Percentiles rank a stretch among this genome's conserved stretches.
Conservation (phyloP, 768 basidiomycete species). For the Hygrocybe coccinea region DNA sequence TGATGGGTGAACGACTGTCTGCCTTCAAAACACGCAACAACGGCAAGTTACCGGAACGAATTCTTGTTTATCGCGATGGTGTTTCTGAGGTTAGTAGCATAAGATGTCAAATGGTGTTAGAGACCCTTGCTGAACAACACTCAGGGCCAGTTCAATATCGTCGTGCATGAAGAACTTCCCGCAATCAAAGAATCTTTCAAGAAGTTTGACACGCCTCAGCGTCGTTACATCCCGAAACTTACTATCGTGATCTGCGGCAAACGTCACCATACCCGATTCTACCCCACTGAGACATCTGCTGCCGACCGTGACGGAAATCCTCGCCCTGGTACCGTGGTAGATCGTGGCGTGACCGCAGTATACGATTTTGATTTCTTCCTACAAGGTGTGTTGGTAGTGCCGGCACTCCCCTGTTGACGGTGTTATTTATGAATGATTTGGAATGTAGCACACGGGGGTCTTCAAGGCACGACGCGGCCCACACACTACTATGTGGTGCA, state of each 20-base stretch:
- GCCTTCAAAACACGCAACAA: slow-evolving; percentile 46
- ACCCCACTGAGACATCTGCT: slow-evolving; percentile 46
- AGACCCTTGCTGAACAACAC: slow-evolving; percentile 12
- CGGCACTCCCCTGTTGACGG: neutral
- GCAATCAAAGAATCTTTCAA: slow-evolving; percentile 55
- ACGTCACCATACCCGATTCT: slow-evolving; percentile 57
- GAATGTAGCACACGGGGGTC: slow-evolving; percentile 57
- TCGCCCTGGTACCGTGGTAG: slow-evolving; percentile 74
- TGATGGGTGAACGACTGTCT: slow-evolving; percentile 64
- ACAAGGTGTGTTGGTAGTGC: slow-evolving; percentile 40
- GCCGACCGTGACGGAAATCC: slow-evolving; percentile 70
- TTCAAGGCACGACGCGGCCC: slow-evolving; percentile 68
- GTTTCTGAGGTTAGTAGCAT: slow-evolving; percentile 60
- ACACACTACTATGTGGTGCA: slow-evolving; percentile 82
- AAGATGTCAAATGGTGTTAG: neutral
- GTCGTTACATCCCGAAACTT: slow-evolving; percentile 48
- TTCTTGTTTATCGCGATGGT: slow-evolving; percentile 76
- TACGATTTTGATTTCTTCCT: slow-evolving; percentile 66
- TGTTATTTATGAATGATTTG: neutral
- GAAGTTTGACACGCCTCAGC: slow-evolving; percentile 39
- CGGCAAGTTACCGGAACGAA: slow-evolving; percentile 52
- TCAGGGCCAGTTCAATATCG: slow-evolving; percentile 68
- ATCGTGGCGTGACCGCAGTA: slow-evolving; percentile 67
- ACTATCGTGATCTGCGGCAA: slow-evolving; percentile 71
- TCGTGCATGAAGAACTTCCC: slow-evolving; percentile 62